These are phyloP conservation scores for Telopea speciosissima DNA, from an alignment of 177 flowering plant species.

Conservation along the genomic window DNA sequence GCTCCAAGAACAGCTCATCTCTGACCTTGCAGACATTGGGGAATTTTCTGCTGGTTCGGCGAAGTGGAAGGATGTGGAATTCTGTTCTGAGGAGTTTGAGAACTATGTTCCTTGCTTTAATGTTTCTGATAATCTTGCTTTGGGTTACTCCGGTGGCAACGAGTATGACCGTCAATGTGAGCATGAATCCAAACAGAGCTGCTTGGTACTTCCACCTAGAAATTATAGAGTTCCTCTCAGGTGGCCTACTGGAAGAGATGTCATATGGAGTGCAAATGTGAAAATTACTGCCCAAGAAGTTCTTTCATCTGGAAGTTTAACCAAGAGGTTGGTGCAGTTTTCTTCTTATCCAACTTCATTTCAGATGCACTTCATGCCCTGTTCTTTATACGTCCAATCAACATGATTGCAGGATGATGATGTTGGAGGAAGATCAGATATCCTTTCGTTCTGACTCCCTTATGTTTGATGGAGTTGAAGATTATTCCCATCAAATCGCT, in stretches of 20 bases:
- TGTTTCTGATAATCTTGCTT: constrained; percentile 45
- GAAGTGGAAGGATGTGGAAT: constrained; percentile 27
- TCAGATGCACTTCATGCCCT: neutral
- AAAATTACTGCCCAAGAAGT: constrained; percentile 93
- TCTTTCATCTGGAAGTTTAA: constrained; percentile 92
- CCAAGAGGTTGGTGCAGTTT: constrained; percentile 60
- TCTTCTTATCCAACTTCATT: neutral
- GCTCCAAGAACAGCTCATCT: constrained; percentile 80
- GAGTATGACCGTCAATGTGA: constrained; percentile 59
- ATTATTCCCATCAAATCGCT: constrained; percentile 96
- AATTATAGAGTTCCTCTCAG: constrained; percentile 85
- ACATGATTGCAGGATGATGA: constrained; percentile 77
- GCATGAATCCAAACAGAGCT: constrained; percentile 36
- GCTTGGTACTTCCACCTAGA: constrained; percentile 68
- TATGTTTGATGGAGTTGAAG: constrained; percentile 87
- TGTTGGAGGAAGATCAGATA: constrained; percentile 92
- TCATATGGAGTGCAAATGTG: constrained; percentile 89
- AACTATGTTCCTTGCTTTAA: constrained; percentile 80
- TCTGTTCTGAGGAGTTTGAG: constrained; percentile 22
- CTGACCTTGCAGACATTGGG: constrained; percentile 43
- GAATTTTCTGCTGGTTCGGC: constrained; percentile 24
- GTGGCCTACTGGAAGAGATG: constrained; percentile 98
- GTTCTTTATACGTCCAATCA: neutral
- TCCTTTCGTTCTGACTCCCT: constrained; percentile 81
- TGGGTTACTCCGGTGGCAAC: constrained; percentile 40